Base-by-base conservation (phyloP, 1,284 basidiomycete genomes). In the Psilocybe mexicana region DNA sequence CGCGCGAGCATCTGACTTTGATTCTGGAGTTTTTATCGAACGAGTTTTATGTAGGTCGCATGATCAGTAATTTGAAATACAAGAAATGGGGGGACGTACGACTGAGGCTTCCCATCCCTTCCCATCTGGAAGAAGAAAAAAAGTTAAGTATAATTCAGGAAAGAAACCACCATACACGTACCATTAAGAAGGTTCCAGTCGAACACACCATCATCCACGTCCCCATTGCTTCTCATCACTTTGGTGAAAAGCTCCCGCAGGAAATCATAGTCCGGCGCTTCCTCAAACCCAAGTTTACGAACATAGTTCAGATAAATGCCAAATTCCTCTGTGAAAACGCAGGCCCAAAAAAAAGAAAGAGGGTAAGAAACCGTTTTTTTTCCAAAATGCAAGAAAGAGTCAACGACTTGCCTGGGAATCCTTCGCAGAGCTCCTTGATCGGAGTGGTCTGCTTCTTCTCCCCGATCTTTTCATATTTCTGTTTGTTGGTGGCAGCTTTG, bases 401-500 rank as follows among this genome's bases (percentile, higher is more conserved):
- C 4, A 33, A 33, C 4, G 30, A 57, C 36, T 48, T 66, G 93
- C 92, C 91, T 57, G 94, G 94, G 76, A 92, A 95, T 44, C 92
- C 91, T 65, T 97, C 94, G 66, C 90, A 93, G 14, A 98, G 80
- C 72, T 97, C 94, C 73, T 94, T 94, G 74, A 97, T 96, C 10
- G 92, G 90, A 18, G 95, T 97, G 49, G 90, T 92, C 80, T 97
- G 94, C 81, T 98, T 98, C 87, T 98, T 98, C 80, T 98, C 95
- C 61, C 94, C 94, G 72, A 98, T 98, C 81, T 96, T 97, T 79
- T 98, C 95, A 77, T 97, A 98, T 81, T 97, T 97, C 78, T 96
- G 94, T 81, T 97, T 97, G 80, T 97, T 96, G 60, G 94, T 97
- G 23, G 94, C 94, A 42, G 94, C 95, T 76, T 96, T 97, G 65